These are phyloP conservation scores for Solanum gracilifrons DNA, from an alignment of 257 asterid species.

Conservation along the genomic window DNA sequence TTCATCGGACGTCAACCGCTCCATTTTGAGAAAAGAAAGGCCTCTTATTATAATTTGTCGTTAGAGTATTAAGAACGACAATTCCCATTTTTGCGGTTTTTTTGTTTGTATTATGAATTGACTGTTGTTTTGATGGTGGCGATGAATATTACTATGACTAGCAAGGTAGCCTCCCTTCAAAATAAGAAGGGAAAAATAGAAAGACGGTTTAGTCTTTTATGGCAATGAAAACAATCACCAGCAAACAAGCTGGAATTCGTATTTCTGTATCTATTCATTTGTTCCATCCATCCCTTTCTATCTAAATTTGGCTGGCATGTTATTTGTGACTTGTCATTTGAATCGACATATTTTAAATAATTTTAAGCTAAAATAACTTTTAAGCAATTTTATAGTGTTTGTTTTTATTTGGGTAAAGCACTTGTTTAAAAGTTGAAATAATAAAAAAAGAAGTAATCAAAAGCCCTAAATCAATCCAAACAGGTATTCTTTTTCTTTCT, in stretches of 20 bases:
- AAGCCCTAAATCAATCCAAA: too few species aligned
- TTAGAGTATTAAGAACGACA: too few species aligned
- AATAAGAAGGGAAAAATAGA: background rate
- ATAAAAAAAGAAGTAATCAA: too few species aligned
- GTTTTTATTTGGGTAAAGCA: too few species aligned
- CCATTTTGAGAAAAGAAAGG: constrained; percentile 26
- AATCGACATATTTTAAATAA: too few species aligned
- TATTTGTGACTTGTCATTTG: too few species aligned
- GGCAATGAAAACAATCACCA: background rate
- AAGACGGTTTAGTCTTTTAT: background rate
- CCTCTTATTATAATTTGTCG: background rate
- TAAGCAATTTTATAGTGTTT: too few species aligned
- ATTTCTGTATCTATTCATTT: background rate
- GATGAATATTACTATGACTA: background rate
- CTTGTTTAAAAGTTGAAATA: too few species aligned
- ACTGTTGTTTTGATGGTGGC: background rate
- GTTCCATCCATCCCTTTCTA: background rate
- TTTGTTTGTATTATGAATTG: background rate
- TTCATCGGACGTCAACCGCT: constrained; percentile 43
- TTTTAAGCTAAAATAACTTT: too few species aligned
- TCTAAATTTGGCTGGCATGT: background rate
- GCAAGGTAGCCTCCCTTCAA: background rate
- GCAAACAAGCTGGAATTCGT: background rate
- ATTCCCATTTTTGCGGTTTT: background rate
- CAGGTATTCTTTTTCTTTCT: too few species aligned